phyloP scores from a whole-genome alignment of 2,329 filamentous ascomycete species.

The Pseudophaeomoniella oleicola region DNA sequence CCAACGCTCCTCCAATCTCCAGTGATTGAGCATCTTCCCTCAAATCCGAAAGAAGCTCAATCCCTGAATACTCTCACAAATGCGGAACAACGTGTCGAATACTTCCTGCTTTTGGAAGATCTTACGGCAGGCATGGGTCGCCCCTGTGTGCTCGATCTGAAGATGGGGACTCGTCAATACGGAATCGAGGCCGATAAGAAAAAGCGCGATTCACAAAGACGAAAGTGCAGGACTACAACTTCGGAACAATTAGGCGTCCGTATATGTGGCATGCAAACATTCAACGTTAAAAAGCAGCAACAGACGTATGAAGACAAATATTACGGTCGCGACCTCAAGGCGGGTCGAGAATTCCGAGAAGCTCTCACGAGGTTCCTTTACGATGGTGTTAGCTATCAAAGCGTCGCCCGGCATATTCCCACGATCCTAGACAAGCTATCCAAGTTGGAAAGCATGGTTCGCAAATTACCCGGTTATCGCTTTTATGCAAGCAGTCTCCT shows the following conservation, averaged over 20 bases:
- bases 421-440: conserved; percentile 71
- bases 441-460: conserved; percentile 70
- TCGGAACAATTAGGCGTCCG: conserved; percentile 83
- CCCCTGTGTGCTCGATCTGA: conserved; percentile 91
- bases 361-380: conserved; percentile 82
- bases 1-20: background rate
- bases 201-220: conserved; percentile 82
- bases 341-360: conserved; percentile 74
- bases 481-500: conserved; percentile 92
- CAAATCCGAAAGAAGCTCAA: conserved; percentile 66
- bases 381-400: conserved; percentile 68
- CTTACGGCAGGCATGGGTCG: conserved; percentile 92
- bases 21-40: conserved; percentile 29
- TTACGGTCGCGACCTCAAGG: conserved; percentile 76
- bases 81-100: conserved; percentile 55
- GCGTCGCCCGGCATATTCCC: conserved; percentile 76
- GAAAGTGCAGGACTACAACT: conserved; percentile 85
- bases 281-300: conserved; percentile 68
- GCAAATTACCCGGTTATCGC: conserved; percentile 66
- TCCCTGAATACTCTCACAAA: conserved; percentile 26
- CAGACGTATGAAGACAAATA: conserved; percentile 99
- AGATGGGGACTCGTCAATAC: conserved; percentile 97
- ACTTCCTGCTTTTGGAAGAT: conserved; percentile 86
- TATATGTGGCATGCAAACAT: conserved; percentile 90
- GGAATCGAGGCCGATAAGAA: conserved; percentile 82